A percentile compares a stretch with the other conserved stretches of the same genome.
These are phyloP conservation scores for Lagenaria siceraria DNA, from an alignment of 306 rosid species.

Conservation along the genomic window DNA sequence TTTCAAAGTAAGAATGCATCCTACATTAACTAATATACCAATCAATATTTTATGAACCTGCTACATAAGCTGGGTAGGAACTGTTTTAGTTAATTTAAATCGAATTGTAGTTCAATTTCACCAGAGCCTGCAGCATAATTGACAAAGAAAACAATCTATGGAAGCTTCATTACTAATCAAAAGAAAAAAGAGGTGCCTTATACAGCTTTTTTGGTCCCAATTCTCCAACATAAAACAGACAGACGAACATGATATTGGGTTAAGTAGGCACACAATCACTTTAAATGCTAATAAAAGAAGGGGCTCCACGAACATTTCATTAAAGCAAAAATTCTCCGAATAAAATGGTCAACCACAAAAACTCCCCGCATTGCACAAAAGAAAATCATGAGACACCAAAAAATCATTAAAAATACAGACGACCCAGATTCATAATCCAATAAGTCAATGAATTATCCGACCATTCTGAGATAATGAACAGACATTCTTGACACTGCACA, in stretches of 20 bases:
- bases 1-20: not conserved
- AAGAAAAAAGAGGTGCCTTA: constrained; percentile 7
- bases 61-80: not conserved
- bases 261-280: not conserved
- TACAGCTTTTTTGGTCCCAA: not conserved
- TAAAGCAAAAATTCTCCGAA: not conserved
- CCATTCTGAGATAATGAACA: not conserved
- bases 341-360: not conserved
- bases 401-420: not conserved
- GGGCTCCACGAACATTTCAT: constrained; percentile 5
- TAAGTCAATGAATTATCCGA: not conserved
- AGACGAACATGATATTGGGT: not conserved
- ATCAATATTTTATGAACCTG: not conserved
- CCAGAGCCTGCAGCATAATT: not conserved
- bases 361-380: not conserved
- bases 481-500: not conserved
- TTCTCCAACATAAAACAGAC: not conserved
- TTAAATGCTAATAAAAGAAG: constrained; percentile 6
- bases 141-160: not conserved
- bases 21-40: not conserved
- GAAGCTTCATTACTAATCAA: not conserved
- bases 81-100: not conserved
- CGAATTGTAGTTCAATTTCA: not conserved
- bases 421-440: not conserved
- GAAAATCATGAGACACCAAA: not conserved